Base-by-base conservation (phyloP, 2,329 filamentous ascomycete species). In the Didymella arachidicola region DNA sequence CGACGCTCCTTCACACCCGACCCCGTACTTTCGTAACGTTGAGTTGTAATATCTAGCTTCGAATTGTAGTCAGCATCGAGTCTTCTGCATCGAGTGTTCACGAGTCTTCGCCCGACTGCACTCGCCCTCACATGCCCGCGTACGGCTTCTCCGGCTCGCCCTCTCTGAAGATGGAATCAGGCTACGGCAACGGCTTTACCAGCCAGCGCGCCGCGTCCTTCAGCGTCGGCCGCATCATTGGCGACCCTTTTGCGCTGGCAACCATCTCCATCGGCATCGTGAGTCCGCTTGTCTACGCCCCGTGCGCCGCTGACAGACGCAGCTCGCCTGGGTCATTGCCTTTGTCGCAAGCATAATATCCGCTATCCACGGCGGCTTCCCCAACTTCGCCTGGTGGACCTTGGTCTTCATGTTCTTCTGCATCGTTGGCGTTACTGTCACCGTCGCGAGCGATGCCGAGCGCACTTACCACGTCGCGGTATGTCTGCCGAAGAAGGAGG, bases 281-380 rank as follows among this genome's bases (percentile, higher is more conserved):
- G 87, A 78, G 92, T 86, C 26, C 27, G 14, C 60, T 29, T 29
- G 27, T 29, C 7, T 10, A 29, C 10, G 27, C 27, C 27, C 27
- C 41, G 50, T 55, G 54, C 65, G 66, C 59, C 64, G 62, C 68
- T 66, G 53, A 65, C 41, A 43, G 2, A 27, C 43, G 63, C 76
- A 98, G 94, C 88, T 97, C 64, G 94, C 93, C 59, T 99, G 95
- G 95, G 79, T 97, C 67, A 97, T 99, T 72, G 87, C 92, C 44
- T 96, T 98, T 77, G 86, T 98, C 72, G 85, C 89, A 63, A 94
- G 91, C 60, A 89, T 97, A 74, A 87, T 97, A 68, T 88, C 89
- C 39, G 81, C 86, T 64, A 76, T 86, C 46, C 80, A 78, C 50
- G 79, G 78, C 53, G 71, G 74, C 7, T 97, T 93, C 71, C 92